A percentile compares a stretch with the other conserved stretches of the same genome.
phyloP scores from a whole-genome alignment of 169 alveolate genomes.

The Cryptosporidium muris region DNA sequence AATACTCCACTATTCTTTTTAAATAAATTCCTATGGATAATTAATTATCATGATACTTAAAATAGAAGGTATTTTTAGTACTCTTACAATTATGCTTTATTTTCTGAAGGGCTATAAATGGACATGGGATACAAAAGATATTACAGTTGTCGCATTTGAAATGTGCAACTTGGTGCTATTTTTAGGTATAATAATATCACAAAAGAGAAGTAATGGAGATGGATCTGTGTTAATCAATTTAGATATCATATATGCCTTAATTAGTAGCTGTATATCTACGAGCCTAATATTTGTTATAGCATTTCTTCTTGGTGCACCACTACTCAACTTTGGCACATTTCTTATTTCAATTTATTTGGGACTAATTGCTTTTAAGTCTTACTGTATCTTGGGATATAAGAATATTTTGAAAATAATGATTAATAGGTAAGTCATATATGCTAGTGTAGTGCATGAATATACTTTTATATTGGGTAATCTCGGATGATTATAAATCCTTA shows the following conservation, averaged over 20 bases:
- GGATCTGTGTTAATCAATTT: too few relatives aligned
- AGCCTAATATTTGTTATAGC: neutral
- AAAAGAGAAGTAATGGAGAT: too few relatives aligned
- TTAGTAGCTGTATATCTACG: constrained; percentile 28
- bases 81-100: too few relatives aligned
- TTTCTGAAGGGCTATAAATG: too few relatives aligned
- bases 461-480: neutral
- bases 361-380: constrained; percentile 21
- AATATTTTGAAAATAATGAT: constrained; percentile 7
- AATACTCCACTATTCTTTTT: too few relatives aligned
- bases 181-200: too few relatives aligned
- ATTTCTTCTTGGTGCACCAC: constrained; percentile 47
- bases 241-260: constrained; percentile 4
- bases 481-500: constrained; percentile 48
- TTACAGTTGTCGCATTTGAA: too few relatives aligned
- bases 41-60: too few relatives aligned
- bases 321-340: constrained; percentile 25
- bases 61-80: too few relatives aligned
- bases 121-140: too few relatives aligned
- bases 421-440: constrained; percentile 42
- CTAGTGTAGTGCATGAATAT: neutral
- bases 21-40: too few relatives aligned
- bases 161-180: too few relatives aligned
- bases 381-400: constrained; percentile 36
- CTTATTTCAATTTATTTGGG: constrained; percentile 24